A percentile compares a stretch with the other conserved stretches of the same genome.
Evolutionary conservation across 1,284 basidiomycete genomes (phyloP).

Genomic region (Ceratobasidium papillatum): DNA sequence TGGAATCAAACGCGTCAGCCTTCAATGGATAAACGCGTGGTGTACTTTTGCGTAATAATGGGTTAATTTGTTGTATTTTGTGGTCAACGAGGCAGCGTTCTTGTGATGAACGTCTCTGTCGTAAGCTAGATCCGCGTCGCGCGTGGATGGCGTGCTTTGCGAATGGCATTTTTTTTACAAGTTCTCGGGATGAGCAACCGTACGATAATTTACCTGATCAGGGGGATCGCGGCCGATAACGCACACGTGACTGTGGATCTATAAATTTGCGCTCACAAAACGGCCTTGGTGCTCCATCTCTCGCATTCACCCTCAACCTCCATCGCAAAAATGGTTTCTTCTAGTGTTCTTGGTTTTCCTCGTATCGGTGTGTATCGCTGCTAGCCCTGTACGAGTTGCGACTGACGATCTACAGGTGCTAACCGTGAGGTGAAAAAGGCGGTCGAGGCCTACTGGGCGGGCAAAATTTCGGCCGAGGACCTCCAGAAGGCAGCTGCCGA

Average conservation of each 20-base stretch:
- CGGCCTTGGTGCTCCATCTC: conserved; percentile 5
- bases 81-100: conserved; percentile 3
- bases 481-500: conserved; percentile 90
- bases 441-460: conserved; percentile 97
- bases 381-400: not conserved
- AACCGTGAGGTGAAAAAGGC: conserved; percentile 99
- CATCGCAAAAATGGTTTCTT: conserved; percentile 54
- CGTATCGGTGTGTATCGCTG: conserved; percentile 81
- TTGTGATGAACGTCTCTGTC: not conserved
- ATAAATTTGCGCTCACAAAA: conserved; percentile 26
- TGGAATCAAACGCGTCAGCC: not conserved
- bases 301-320: conserved; percentile 43
- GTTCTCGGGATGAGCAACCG: conserved; percentile 30
- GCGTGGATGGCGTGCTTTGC: conserved; percentile 35
- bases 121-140: not conserved
- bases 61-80: conserved; percentile 9
- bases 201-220: conserved; percentile 33
- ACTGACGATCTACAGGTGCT: conserved; percentile 64
- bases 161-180: not conserved
- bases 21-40: conserved; percentile 34
- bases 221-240: conserved; percentile 36
- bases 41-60: conserved; percentile 18
- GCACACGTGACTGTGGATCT: conserved; percentile 25
- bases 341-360: conserved; percentile 96
- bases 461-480: conserved; percentile 89